A percentile compares a stretch with the other conserved stretches of the same genome.
phyloP scores from a whole-genome alignment of 495 filamentous ascomycete species.

The Penicillium ochrochloron region DNA sequence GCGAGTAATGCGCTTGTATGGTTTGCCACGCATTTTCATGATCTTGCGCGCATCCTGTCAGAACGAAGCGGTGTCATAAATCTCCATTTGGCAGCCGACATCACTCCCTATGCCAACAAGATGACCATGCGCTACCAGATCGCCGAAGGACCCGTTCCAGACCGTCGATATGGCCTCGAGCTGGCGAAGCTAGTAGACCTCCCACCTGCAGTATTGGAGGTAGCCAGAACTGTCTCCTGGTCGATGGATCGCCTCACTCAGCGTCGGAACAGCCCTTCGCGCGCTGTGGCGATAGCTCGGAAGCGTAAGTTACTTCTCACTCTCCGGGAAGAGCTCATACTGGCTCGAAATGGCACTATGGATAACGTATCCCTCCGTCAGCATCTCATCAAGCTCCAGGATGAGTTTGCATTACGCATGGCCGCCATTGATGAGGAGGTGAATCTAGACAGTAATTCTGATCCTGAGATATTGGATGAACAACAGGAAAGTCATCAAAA shows the following conservation, averaged over 20 bases:
- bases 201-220: slow-evolving; percentile 65
- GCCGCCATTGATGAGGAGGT: slow-evolving; percentile 56
- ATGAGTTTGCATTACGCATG: slow-evolving; percentile 78
- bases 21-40: slow-evolving; percentile 92
- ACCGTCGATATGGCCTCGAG: slow-evolving; percentile 76
- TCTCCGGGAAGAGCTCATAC: slow-evolving; percentile 73
- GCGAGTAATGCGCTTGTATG: slow-evolving; percentile 76
- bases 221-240: slow-evolving; percentile 67
- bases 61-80: slow-evolving; percentile 77
- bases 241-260: slow-evolving; percentile 60
- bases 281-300: slow-evolving; percentile 57
- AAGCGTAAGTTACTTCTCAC: slow-evolving; percentile 75
- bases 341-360: slow-evolving; percentile 71
- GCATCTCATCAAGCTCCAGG: slow-evolving; percentile 73
- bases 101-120: slow-evolving; percentile 48
- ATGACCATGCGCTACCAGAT: slow-evolving; percentile 91
- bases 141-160: slow-evolving; percentile 66
- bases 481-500: not conserved
- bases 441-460: slow-evolving; percentile 17
- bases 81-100: slow-evolving; percentile 78
- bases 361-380: slow-evolving; percentile 61
- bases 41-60: slow-evolving; percentile 76
- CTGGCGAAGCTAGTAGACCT: slow-evolving; percentile 79
- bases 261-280: slow-evolving; percentile 59
- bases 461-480: slow-evolving; percentile 7